Percentiles rank a stretch among this genome's conserved stretches.
Evolutionary conservation across 495 filamentous ascomycete genomes (phyloP).

Genomic region (Penicillium mononematosum): DNA sequence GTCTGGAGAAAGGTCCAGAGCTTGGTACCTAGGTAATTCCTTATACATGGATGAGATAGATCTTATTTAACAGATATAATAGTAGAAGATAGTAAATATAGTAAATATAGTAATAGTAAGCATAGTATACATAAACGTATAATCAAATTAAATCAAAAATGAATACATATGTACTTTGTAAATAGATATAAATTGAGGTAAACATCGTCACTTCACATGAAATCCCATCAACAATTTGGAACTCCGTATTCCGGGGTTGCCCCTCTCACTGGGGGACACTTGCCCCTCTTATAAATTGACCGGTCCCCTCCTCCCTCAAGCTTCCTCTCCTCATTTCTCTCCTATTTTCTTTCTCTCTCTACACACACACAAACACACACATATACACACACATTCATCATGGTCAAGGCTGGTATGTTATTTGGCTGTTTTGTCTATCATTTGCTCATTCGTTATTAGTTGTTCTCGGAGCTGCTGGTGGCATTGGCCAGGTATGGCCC

Average conservation of each 20-base stretch:
- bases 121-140: too few species aligned
- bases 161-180: too few species aligned
- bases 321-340: conserved; percentile 15
- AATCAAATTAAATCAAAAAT: background rate
- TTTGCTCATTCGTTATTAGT: conserved; percentile 47
- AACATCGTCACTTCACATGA: conserved; percentile 7
- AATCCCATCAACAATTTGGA: background rate
- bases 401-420: conserved; percentile 83
- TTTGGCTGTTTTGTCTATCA: background rate
- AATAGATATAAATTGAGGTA: too few species aligned
- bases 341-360: conserved; percentile 11
- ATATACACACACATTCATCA: conserved; percentile 44
- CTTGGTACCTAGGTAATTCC: too few species aligned
- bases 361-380: background rate
- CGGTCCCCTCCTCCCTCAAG: conserved; percentile 20
- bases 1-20: background rate
- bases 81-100: background rate
- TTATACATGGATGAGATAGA: background rate
- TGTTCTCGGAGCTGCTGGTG: conserved; percentile 94
- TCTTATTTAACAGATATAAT: background rate
- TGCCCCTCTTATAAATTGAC: conserved; percentile 20
- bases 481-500: conserved; percentile 86
- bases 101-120: too few species aligned
- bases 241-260: conserved; percentile 27
- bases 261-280: conserved; percentile 14